Percentiles rank a stretch among this genome's conserved stretches.
Conservation (phyloP, 208 protist species). For the Lotmaria passim region DNA sequence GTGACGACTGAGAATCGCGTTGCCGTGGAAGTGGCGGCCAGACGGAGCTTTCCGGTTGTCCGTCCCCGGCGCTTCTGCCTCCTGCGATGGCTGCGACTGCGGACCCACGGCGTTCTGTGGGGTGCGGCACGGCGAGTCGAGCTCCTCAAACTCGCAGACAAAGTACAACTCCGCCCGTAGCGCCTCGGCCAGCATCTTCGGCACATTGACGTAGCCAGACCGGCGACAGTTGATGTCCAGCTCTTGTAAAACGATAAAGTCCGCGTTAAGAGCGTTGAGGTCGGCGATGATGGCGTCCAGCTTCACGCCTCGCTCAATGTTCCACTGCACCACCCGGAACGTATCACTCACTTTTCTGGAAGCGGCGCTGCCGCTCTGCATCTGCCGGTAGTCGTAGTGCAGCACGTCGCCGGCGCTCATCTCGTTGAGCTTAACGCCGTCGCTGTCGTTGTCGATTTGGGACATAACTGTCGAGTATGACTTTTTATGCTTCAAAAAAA, state of each 20-base stretch:
- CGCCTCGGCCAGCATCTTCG: constrained; percentile 57
- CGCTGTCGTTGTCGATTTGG: constrained; percentile 4
- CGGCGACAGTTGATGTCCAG: constrained; percentile 81
- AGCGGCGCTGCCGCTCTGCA: constrained; percentile 11
- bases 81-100: constrained; percentile 35
- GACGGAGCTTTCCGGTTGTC: not conserved
- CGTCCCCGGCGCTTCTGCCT: not conserved
- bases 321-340: constrained; percentile 79
- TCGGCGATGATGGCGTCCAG: constrained; percentile 61
- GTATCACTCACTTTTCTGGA: constrained; percentile 44
- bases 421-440: constrained; percentile 19
- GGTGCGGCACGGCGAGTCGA: constrained; percentile 44
- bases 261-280: constrained; percentile 51
- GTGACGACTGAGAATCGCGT: constrained; percentile 66
- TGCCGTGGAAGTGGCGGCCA: constrained; percentile 76
- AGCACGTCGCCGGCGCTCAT: constrained; percentile 57
- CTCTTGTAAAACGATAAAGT: constrained; percentile 84
- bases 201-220: constrained; percentile 68
- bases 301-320: constrained; percentile 81
- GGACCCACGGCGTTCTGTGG: constrained; percentile 55
- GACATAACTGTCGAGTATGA: not conserved
- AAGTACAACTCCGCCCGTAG: constrained; percentile 69
- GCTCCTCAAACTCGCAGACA: constrained; percentile 82
- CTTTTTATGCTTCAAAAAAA: constrained; percentile 13
- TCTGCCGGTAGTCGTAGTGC: constrained; percentile 72